phyloP scores from a whole-genome alignment of 1,139 yeast species.

The Hanseniaspora uvarum region DNA sequence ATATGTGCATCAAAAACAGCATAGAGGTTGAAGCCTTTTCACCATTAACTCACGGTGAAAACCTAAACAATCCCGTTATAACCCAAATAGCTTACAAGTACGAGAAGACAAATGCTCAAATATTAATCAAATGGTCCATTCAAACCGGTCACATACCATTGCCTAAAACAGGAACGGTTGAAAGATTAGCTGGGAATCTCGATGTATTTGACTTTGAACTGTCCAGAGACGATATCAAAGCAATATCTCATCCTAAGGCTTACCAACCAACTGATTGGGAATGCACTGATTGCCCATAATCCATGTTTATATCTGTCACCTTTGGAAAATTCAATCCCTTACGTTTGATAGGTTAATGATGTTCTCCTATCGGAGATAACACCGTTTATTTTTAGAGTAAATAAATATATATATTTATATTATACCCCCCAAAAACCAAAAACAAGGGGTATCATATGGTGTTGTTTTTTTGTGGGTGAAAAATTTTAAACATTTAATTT shows the following conservation, averaged over 20 bases:
- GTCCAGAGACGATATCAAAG: slow-evolving; percentile 37
- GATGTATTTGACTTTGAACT: slow-evolving; percentile 44
- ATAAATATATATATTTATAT: not conserved
- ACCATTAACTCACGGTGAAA: slow-evolving; percentile 56
- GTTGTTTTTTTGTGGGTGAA: not conserved
- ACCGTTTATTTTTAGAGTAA: not conserved
- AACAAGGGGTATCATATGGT: not conserved
- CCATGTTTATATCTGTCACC: no score
- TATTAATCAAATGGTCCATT: slow-evolving; percentile 43
- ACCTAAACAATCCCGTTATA: slow-evolving; percentile 42
- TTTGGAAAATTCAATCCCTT: no score
- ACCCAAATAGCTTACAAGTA: slow-evolving; percentile 33
- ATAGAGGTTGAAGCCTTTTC: slow-evolving; percentile 59
- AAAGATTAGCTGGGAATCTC: slow-evolving; percentile 41
- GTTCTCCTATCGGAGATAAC: not conserved
- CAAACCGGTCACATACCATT: slow-evolving; percentile 60
- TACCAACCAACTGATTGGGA: slow-evolving; percentile 70
- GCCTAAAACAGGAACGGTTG: slow-evolving; percentile 52
- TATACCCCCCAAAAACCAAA: not conserved
- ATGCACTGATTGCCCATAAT: slow-evolving; percentile 45
- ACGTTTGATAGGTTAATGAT: no score
- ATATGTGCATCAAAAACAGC: slow-evolving; percentile 43
- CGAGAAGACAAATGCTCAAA: slow-evolving; percentile 35
- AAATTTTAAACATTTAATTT: not conserved
- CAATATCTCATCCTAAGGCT: slow-evolving; percentile 42